Percentiles rank a stretch among this genome's conserved stretches.
Evolutionary conservation across 345 rosid genomes (phyloP).

Genomic region (Brassica carinata): DNA sequence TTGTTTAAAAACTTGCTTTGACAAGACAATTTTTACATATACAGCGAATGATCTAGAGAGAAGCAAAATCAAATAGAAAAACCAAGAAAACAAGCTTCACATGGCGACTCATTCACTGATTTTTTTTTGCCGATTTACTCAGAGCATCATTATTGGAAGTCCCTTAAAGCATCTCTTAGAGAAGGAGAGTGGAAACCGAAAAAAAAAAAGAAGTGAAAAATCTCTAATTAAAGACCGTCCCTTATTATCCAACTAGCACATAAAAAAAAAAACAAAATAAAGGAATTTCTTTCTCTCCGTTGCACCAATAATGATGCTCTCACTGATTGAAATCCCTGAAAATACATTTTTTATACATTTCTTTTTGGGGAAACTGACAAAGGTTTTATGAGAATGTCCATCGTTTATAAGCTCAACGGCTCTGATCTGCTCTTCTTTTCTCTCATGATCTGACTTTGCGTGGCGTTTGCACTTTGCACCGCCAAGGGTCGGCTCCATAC

Average conservation of each 20-base stretch:
- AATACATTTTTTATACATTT: background rate
- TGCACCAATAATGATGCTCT: too few species aligned
- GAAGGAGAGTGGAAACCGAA: too few species aligned
- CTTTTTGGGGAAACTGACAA: conserved; percentile 35
- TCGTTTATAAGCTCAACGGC: conserved; percentile 10
- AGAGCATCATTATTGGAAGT: too few species aligned
- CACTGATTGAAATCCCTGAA: background rate
- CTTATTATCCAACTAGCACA: too few species aligned
- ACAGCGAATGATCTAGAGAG: background rate
- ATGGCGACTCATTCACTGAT: conserved; percentile 33
- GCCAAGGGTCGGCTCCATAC: conserved; percentile 23
- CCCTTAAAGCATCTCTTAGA: too few species aligned
- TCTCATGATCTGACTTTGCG: conserved; percentile 31
- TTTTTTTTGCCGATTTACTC: too few species aligned
- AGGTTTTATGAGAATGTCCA: conserved; percentile 18
- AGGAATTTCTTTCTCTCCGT: too few species aligned
- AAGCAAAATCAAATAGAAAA: background rate
- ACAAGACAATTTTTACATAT: background rate
- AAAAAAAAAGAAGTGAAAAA: too few species aligned
- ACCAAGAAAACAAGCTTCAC: conserved; percentile 37
- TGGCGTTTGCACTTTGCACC: conserved; percentile 28
- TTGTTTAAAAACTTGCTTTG: background rate
- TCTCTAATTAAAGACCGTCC: too few species aligned
- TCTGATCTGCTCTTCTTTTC: background rate
- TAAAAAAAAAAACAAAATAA: too few species aligned